phyloP scores from a whole-genome alignment of 176 grass and related monocot genomes.

The Carex littledalei region DNA sequence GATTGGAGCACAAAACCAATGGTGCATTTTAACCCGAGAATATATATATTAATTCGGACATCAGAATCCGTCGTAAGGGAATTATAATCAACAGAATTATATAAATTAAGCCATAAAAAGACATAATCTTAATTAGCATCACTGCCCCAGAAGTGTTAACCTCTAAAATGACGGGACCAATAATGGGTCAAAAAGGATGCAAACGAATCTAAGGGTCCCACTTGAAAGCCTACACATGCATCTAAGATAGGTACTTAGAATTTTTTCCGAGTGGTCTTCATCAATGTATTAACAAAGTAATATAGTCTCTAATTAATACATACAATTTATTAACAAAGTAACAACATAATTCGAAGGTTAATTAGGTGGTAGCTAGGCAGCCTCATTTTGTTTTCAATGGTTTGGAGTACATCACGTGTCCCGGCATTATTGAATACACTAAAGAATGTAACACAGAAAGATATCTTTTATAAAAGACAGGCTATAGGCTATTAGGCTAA shows the following conservation, averaged over 20 bases:
- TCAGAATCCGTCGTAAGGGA: not conserved
- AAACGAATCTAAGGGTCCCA: not conserved
- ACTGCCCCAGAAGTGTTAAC: not conserved
- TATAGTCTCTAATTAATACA: not conserved
- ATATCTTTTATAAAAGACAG: slow-evolving; percentile 3
- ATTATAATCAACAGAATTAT: not conserved
- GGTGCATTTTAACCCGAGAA: too few species aligned
- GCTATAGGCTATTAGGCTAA: not conserved
- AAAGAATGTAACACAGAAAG: not conserved
- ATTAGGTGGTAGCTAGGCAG: not conserved
- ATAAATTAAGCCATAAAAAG: not conserved
- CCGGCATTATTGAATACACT: not conserved
- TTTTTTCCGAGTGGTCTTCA: not conserved
- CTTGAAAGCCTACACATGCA: not conserved
- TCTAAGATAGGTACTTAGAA: not conserved
- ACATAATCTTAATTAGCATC: not conserved
- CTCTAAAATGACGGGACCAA: not conserved
- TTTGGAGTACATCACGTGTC: slow-evolving; percentile 1
- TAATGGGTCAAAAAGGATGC: not conserved
- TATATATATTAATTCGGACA: not conserved
- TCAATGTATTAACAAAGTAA: not conserved
- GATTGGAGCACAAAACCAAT: too few species aligned
- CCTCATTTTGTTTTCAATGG: not conserved
- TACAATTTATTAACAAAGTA: not conserved
- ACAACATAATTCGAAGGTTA: not conserved